Evolutionary conservation across 441 rosid species (phyloP), one percentile per base, ranked within the genome.

Genomic region (Pelargonium cotyledonis): DNA sequence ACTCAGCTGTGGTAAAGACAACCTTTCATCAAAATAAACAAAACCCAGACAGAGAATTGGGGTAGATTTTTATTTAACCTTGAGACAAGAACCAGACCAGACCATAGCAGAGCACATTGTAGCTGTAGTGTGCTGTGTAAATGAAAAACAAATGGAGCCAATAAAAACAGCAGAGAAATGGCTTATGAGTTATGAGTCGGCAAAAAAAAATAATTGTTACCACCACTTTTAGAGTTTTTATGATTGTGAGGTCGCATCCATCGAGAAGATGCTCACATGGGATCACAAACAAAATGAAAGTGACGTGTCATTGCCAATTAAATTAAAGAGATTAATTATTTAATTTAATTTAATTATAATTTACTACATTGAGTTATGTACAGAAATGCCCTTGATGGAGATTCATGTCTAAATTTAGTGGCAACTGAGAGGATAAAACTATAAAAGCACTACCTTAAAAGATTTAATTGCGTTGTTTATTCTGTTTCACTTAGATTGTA

Each of bases 231-330:
- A 11, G 53, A 51, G 57, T 14, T 51, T 74, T 79, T 74, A 73
- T 70, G 78, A 76, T 62, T 74, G 80, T 75, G 70, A 69, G 83
- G 80, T 83, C 85, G 38, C 86, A 51, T 62, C 58, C 81, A 74
- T 75, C 83, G 74, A 83, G 81, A 76, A 49, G 72, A 68, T 44
- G 72, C 77, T 79, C 91, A 86, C 91, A 83, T 83, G 91, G 86
- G 80, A 78, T 80, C 82, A 73, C 86, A 78, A 78, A 68, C 58
- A 62, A 79, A 80, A 69, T 16, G 81, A 79, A 5, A 74, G 78
- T 74, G 84, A 79, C 40, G 75, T 69, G 69, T 72, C 83, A 68
- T 49, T 77, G 74, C 29, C 41, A 1, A 6, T 14, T 16, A 0
- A 29, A n/a, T 18, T 46, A 31, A 40, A 40, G 43, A 1, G 43